Conservation (phyloP, 2,329 filamentous ascomycete genomes). For the Phialophora tarda region DNA sequence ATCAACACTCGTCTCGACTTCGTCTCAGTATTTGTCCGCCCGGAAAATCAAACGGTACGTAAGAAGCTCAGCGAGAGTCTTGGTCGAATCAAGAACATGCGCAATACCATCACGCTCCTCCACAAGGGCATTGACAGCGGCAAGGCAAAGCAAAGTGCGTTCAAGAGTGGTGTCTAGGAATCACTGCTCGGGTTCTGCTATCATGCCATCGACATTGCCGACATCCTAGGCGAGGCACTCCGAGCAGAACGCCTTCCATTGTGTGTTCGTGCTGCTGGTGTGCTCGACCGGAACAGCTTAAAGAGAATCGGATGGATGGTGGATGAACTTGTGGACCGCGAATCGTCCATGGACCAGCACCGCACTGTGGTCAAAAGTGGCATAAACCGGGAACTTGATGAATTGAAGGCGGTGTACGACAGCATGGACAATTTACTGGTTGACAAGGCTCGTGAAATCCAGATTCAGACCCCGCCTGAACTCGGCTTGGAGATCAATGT, state of each 20-base stretch:
- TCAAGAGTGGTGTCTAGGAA: slow-evolving; percentile 73
- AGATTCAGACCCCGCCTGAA: slow-evolving; percentile 65
- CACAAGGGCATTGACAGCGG: slow-evolving; percentile 73
- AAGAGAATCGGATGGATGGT: slow-evolving; percentile 73
- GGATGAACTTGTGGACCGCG: slow-evolving; percentile 61
- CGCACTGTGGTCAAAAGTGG: slow-evolving; percentile 75
- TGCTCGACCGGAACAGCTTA: slow-evolving; percentile 65
- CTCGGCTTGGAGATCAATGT: slow-evolving; percentile 68
- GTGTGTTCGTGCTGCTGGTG: slow-evolving; percentile 59
- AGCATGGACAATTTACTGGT: slow-evolving; percentile 77
- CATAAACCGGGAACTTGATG: slow-evolving; percentile 75
- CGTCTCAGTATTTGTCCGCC: slow-evolving; percentile 68
- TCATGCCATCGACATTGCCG: slow-evolving; percentile 71
- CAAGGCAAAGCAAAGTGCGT: slow-evolving; percentile 58
- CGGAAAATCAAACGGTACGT: slow-evolving; percentile 68
- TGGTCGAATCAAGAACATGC: slow-evolving; percentile 76
- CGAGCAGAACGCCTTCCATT: slow-evolving; percentile 51
- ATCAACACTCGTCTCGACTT: slow-evolving; percentile 75
- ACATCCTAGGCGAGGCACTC: slow-evolving; percentile 63
- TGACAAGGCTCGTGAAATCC: slow-evolving; percentile 69
- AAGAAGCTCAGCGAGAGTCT: slow-evolving; percentile 65
- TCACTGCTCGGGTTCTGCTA: slow-evolving; percentile 75
- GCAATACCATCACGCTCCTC: slow-evolving; percentile 69
- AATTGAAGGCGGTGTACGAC: slow-evolving; percentile 76
- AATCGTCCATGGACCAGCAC: slow-evolving; percentile 61